Percentiles rank a stretch among this genome's conserved stretches.
These are phyloP conservation scores for Protomyces inouyei DNA, from an alignment of 1,139 yeast genomes.

Conservation along the genomic window DNA sequence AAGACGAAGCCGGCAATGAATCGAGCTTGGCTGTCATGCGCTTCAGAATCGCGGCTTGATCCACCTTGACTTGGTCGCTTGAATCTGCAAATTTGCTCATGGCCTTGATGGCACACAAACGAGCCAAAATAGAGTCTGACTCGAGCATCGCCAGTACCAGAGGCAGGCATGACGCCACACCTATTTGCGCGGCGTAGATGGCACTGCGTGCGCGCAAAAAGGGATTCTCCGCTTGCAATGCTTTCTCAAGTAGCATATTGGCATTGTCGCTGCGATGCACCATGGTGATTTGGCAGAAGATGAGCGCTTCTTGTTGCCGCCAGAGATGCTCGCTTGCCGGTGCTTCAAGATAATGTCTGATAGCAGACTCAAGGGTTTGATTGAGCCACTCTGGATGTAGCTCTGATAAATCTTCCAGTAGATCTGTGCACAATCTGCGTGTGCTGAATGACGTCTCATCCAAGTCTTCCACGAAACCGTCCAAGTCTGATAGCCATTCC, in stretches of 20 bases:
- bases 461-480: conserved; percentile 21
- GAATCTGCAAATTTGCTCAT: conserved; percentile 19
- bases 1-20: conserved; percentile 13
- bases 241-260: neutral
- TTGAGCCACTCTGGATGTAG: conserved; percentile 8
- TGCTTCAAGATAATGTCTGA: conserved; percentile 6
- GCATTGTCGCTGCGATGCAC: neutral
- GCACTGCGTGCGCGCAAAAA: conserved; percentile 18
- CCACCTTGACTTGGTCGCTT: neutral
- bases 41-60: conserved; percentile 13
- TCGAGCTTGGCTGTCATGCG: conserved; percentile 5
- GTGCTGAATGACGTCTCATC: conserved; percentile 17
- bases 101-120: conserved; percentile 18
- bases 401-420: conserved; percentile 13
- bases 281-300: conserved; percentile 6
- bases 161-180: conserved; percentile 3
- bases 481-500: conserved; percentile 21
- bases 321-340: conserved; percentile 1
- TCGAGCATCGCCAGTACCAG: neutral
- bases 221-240: conserved; percentile 1
- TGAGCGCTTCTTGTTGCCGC: conserved; percentile 19
- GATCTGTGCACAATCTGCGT: conserved; percentile 17
- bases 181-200: conserved; percentile 16
- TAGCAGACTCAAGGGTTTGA: neutral
- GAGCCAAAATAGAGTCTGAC: conserved; percentile 3